Evolutionary conservation across 2,329 filamentous ascomycete genomes (phyloP).

Genomic region (Podosphaera xanthii): DNA sequence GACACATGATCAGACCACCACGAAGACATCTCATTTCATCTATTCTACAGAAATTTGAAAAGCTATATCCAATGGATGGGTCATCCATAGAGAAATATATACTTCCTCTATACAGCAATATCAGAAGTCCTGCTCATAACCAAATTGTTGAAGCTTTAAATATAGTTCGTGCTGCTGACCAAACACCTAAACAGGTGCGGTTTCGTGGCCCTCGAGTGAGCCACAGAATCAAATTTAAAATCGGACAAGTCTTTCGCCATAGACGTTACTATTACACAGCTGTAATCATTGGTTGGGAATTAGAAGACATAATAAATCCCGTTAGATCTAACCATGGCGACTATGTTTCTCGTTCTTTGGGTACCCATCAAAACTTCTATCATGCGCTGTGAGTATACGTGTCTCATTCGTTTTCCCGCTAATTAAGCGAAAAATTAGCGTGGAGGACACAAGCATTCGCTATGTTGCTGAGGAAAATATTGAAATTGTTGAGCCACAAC

Average conservation of each 20-base stretch:
- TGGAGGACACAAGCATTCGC: conserved; percentile 42
- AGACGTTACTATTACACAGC: conserved; percentile 57
- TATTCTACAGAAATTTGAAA: conserved; percentile 17
- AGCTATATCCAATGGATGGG: conserved; percentile 18
- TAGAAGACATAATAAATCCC: conserved; percentile 29
- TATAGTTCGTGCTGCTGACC: conserved; percentile 31
- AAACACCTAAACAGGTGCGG: conserved; percentile 26
- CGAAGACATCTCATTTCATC: conserved; percentile 15
- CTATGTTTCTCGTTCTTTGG: conserved; percentile 35
- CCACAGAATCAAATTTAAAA: conserved; percentile 34
- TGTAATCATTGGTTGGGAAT: conserved; percentile 66
- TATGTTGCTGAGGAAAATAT: conserved; percentile 73
- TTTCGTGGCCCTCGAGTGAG: conserved; percentile 8
- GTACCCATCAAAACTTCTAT: conserved; percentile 53
- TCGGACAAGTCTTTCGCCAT: conserved; percentile 74
- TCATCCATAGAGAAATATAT: conserved; percentile 18
- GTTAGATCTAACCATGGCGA: conserved; percentile 40
- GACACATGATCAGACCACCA: conserved; percentile 4
- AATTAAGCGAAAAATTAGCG: conserved; percentile 22
- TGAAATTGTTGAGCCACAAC: conserved; percentile 27
- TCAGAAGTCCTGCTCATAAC: conserved; percentile 18
- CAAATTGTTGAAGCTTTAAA: conserved; percentile 24
- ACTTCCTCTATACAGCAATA: conserved; percentile 13
- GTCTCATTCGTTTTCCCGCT: conserved; percentile 4
- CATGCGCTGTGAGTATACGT: conserved; percentile 51